A percentile compares a stretch with the other conserved stretches of the same genome.
These are phyloP conservation scores for Chlorophyllum brunneum DNA, from an alignment of 768 basidiomycete genomes.

Conservation along the genomic window DNA sequence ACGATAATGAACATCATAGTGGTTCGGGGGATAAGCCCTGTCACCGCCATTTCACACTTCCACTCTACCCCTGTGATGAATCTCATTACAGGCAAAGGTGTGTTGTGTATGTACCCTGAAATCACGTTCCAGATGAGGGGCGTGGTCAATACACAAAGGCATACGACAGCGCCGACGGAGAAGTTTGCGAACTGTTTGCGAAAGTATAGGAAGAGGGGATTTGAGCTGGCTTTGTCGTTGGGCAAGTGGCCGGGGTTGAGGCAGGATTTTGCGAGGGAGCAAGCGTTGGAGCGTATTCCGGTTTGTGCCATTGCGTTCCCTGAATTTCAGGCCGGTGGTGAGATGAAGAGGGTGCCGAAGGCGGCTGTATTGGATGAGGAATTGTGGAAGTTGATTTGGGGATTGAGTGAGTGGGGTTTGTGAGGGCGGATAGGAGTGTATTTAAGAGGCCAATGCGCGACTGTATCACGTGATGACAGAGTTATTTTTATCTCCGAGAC, in stretches of 20 bases:
- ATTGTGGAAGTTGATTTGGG: conserved; percentile 1
- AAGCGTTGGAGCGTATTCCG: not conserved
- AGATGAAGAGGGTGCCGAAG: not conserved
- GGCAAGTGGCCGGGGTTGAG: conserved; percentile 11
- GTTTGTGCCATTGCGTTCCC: conserved; percentile 6
- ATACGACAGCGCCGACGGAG: not conserved
- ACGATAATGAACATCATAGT: conserved; percentile 8
- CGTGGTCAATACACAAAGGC: not conserved
- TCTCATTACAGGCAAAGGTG: conserved; percentile 12
- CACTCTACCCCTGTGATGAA: conserved; percentile 14
- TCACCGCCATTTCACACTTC: conserved; percentile 7
- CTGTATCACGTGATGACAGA: not conserved
- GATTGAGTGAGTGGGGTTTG: conserved; percentile 3
- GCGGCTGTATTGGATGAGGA: not conserved
- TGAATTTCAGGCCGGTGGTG: not conserved
- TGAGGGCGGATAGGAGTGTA: no score
- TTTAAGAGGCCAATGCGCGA: not conserved
- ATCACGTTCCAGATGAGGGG: conserved; percentile 6
- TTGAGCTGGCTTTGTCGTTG: conserved; percentile 8
- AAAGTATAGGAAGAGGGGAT: conserved; percentile 5
- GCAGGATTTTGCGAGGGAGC: not conserved
- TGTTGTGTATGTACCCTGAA: conserved; percentile 9
- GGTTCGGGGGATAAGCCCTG: not conserved
- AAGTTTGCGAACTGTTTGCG: not conserved
- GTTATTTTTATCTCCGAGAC: not conserved